Evolutionary conservation across 1,139 yeast species (phyloP), one percentile per base, ranked within the genome.

Genomic region (Debaryomyces sp.): DNA sequence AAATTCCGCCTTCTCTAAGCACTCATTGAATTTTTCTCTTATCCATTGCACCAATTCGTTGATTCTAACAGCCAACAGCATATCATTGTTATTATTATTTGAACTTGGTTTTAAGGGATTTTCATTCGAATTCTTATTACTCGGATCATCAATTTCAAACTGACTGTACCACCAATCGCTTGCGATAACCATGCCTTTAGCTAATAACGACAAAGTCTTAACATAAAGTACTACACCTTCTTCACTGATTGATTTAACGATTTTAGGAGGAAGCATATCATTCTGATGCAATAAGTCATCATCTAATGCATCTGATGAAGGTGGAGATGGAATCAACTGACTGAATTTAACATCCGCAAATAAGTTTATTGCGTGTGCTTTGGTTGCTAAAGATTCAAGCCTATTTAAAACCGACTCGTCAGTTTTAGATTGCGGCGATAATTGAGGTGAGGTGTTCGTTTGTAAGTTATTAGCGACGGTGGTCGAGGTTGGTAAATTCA

Each of bases 21-120:
- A 82, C 61, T 91, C 97, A 66, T 94, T 94, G 68, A 91, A 94
- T 53, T 85, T 81, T 50, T 87, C 92, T 52, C 98, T 79, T 8
- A 89, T 84, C 97, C 97, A 91, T 67, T 94, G 97, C 6, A 94
- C 97, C 46, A 89, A 73, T 48, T 87, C 86, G 61, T 89, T 89
- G 57, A 94, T 76, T 50, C 82, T 80, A 4, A 69, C 60, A 1
- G 76, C 66, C 2, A 55, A 54, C 21, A 62, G 65, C 10, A 60
- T 50, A 10, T 26, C 32, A 44, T 30, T 48, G 32, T 34, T 45
- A 41, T 39, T 34, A 21, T 22, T 23, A 21, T 30, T 35, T 22
- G 24, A 17, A 7, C 43, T 18, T 15, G 33, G 26, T 18, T 30
- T 48, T 17, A 33, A 23, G 42, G 53, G 18, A 34, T 37, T 33